Evolutionary conservation across 2,329 filamentous ascomycete species (phyloP).

Genomic region (Aspergillus hortae): DNA sequence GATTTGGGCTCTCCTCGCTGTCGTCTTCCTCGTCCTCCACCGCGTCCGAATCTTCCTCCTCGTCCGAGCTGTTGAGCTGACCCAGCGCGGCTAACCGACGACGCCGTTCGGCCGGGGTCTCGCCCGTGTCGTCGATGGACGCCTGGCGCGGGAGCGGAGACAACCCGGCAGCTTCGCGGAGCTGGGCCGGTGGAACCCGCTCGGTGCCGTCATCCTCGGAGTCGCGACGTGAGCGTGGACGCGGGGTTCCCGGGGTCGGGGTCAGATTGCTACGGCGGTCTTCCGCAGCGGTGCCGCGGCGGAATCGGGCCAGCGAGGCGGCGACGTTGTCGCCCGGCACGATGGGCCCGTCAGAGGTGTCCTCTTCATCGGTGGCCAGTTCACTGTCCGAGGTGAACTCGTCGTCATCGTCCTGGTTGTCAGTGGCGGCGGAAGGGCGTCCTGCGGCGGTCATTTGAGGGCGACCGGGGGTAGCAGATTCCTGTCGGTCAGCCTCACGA

Average conservation of each 20-base stretch:
- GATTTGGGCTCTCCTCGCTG: constrained; percentile 13
- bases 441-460: constrained; percentile 4
- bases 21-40: constrained; percentile 20
- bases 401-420: constrained; percentile 14
- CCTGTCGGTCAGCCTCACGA: constrained; percentile 22
- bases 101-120: constrained; percentile 45
- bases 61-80: constrained; percentile 26
- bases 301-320: constrained; percentile 35
- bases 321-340: constrained; percentile 35
- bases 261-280: constrained; percentile 35
- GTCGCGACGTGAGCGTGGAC: constrained; percentile 27
- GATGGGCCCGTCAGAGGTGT: constrained; percentile 15
- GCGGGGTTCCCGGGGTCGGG: constrained; percentile 16
- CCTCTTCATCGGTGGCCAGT: constrained; percentile 20
- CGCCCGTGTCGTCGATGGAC: constrained; percentile 33
- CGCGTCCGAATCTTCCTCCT: constrained; percentile 20
- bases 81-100: constrained; percentile 45
- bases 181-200: constrained; percentile 37
- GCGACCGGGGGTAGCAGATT: constrained; percentile 19
- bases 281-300: constrained; percentile 35
- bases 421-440: constrained; percentile 8
- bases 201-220: constrained; percentile 44
- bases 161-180: constrained; percentile 31
- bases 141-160: constrained; percentile 19
- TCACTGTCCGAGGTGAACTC: constrained; percentile 24